Evolutionary conservation across 495 filamentous ascomycete genomes (phyloP), one percentile per base, ranked within the genome.

Genomic region (Aspergillus biplanus): DNA sequence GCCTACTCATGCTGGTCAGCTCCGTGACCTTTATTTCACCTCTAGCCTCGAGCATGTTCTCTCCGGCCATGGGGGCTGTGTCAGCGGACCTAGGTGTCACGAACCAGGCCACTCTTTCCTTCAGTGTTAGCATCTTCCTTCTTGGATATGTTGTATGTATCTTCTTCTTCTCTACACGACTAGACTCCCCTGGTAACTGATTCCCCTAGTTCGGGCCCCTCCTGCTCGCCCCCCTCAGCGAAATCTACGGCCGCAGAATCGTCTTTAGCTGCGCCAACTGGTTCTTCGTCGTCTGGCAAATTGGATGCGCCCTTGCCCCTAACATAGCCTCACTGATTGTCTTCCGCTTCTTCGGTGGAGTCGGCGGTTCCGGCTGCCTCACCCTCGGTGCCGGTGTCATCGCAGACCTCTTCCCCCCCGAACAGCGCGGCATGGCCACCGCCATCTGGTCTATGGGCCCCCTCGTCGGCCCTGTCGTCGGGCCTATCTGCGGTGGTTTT

Each of bases 1-100:
- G 34, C 1, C 54, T 76, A 8, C 65, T 78, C 0, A 65, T 35
- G 1, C 66, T 81, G 5, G 67, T 80, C 47, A 78, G 74, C 39
- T 66, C 67, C n/a, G 68, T 80, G 52, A 85, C 83, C 8, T 78
- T 88, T 52, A 63, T 80, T 15, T 76, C 74, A 6, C 75, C 79
- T 0, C 77, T 88, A 0, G 86, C 86, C 3, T 89, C 85, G 15
- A 86, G 86, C 50, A 92, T 93, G 83, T 85, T 93, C 16, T 85
- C 90, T 4, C 91, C 91, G 0, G 85, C 87, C 0, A 73, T 90
- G 1, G 63, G 63, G 15, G 69, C 76, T 4, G 82, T 91, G 46
- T 75, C 78, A 37, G 54, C 42, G 9, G 90, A 93, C 5, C 80
- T 93, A 34, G 61, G 79, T n/a, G 87, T 89, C n/a, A 79, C 71